These are phyloP conservation scores for Chlorella variabilis DNA, from an alignment of 163 green algal genomes.

Conservation along the genomic window DNA sequence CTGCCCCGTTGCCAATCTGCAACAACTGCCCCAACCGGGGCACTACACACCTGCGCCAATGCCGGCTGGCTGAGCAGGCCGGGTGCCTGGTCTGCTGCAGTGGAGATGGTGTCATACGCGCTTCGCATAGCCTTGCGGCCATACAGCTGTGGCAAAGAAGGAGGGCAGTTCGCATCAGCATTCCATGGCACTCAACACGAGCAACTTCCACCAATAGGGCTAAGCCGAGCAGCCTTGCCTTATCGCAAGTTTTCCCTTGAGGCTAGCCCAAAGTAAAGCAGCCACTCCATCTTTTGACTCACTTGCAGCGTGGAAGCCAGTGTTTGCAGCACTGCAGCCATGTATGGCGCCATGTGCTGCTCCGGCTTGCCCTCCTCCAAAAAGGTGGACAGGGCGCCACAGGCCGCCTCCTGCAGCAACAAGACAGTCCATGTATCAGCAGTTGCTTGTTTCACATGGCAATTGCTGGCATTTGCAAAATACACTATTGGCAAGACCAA, in stretches of 20 bases:
- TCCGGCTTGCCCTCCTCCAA: conserved; percentile 66
- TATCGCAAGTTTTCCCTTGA: too few species aligned
- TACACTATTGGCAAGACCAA: too few species aligned
- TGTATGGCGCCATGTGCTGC: conserved; percentile 30
- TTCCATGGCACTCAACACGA: too few species aligned
- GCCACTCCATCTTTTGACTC: too few species aligned
- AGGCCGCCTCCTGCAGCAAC: conserved; percentile 90
- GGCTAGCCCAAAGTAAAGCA: too few species aligned
- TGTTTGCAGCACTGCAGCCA: conserved; percentile 63
- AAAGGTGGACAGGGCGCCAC: conserved; percentile 77
- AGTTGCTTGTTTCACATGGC: too few species aligned
- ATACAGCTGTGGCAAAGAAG: conserved; percentile 52
- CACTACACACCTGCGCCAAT: conserved; percentile 35
- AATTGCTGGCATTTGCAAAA: too few species aligned
- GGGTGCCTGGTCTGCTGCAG: conserved; percentile 73
- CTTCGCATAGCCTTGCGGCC: conserved; percentile 79
- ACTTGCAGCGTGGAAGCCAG: conserved; percentile 58
- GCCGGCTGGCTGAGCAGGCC: conserved; percentile 58
- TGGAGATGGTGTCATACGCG: conserved; percentile 87
- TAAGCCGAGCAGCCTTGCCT: too few species aligned
- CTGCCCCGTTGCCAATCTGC: neutral
- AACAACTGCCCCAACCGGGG: too few species aligned
- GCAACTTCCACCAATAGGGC: too few species aligned
- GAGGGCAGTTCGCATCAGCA: neutral
- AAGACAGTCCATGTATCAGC: too few species aligned